These are phyloP conservation scores for Claviceps sp. DNA, from an alignment of 2,329 filamentous ascomycete genomes.

Conservation along the genomic window DNA sequence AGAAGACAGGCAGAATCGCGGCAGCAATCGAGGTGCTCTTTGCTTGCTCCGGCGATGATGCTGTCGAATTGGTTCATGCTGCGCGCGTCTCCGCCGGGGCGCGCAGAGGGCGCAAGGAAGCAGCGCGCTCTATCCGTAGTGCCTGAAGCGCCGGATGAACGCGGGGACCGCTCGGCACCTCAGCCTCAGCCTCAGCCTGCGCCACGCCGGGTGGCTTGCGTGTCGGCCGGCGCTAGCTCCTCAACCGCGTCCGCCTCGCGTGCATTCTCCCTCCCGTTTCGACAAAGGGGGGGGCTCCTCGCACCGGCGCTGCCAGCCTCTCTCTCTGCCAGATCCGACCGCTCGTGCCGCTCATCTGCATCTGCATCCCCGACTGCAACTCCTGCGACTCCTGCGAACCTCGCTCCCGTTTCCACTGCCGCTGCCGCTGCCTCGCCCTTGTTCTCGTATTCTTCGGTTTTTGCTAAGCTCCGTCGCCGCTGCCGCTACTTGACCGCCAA, in stretches of 20 bases:
- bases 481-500: slow-evolving; percentile 7
- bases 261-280: background rate
- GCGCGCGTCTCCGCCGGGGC: background rate
- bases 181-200: background rate
- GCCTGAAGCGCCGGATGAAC: background rate
- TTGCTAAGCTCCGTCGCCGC: slow-evolving; percentile 1
- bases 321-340: background rate
- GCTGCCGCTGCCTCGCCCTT: background rate
- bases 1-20: no score
- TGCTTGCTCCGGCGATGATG: background rate
- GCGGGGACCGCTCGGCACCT: background rate
- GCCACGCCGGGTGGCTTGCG: slow-evolving; percentile 1
- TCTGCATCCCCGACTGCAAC: background rate
- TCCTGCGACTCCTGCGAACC: background rate
- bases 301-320: background rate
- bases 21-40: background rate
- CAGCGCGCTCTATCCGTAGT: slow-evolving; percentile 1
- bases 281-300: background rate
- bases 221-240: background rate
- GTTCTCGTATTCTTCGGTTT: background rate
- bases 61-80: background rate
- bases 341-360: background rate
- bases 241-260: background rate
- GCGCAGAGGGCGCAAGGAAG: background rate
- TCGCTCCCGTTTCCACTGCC: background rate